Conservation (phyloP, 345 rosid genomes). For the Salix dunnii region DNA sequence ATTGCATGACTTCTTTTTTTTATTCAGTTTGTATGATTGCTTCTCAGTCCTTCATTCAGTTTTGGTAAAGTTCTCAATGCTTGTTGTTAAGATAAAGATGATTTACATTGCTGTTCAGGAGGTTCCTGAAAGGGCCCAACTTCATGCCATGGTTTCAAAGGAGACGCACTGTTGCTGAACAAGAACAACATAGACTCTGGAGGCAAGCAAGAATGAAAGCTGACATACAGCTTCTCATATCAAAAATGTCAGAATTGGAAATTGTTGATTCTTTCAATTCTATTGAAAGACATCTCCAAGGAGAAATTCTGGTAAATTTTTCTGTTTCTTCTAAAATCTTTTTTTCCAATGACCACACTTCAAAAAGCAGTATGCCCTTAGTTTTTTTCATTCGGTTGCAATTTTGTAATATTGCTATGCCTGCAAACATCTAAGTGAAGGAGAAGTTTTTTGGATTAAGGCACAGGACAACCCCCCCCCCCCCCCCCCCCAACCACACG, state of each 20-base stretch:
- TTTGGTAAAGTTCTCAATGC: constrained; percentile 6
- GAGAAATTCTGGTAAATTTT: constrained; percentile 57
- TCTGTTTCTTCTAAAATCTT: not conserved
- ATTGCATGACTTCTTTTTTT: not conserved
- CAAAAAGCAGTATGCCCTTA: not conserved
- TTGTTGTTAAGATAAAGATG: constrained; percentile 13
- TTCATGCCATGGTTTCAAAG: constrained; percentile 94
- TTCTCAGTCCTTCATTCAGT: not conserved
- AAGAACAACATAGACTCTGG: constrained; percentile 86
- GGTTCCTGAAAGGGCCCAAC: constrained; percentile 84
- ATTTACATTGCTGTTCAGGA: constrained; percentile 47
- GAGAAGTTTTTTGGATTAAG: not conserved
- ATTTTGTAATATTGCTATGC: not conserved
- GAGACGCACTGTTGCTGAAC: constrained; percentile 70
- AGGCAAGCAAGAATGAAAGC: constrained; percentile 78
- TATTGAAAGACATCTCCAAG: constrained; percentile 69
- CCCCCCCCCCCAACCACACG: too few species aligned
- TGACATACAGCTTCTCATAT: constrained; percentile 57
- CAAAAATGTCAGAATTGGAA: constrained; percentile 80
- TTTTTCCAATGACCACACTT: not conserved
- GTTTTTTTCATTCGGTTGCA: not conserved
- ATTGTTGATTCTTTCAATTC: constrained; percentile 86
- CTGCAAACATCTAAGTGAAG: not conserved
- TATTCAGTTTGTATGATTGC: not conserved
- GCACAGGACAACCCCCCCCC: too few species aligned